phyloP scores from a whole-genome alignment of 2,329 filamentous ascomycete species.

The Penicillium sp. region DNA sequence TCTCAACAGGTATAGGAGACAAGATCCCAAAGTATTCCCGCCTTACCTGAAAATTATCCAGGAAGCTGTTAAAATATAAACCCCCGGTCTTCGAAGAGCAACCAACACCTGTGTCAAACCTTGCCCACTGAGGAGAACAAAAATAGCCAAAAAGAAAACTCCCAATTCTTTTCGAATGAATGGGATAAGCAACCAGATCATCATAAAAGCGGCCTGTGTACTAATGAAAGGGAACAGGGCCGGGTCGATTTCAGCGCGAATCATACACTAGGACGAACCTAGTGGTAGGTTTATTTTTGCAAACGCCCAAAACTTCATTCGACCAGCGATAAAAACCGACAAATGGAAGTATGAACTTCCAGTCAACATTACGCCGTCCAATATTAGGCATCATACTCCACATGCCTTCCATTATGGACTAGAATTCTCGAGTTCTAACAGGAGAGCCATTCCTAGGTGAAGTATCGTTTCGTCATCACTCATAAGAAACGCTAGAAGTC shows the following conservation, averaged over 20 bases:
- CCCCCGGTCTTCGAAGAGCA: slow-evolving; percentile 3
- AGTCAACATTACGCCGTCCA: slow-evolving; percentile 1
- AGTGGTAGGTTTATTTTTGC: slow-evolving; percentile 1
- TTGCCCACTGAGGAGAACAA: slow-evolving; percentile 16
- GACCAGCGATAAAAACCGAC: slow-evolving; percentile 29
- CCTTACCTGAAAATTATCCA: slow-evolving; percentile 4
- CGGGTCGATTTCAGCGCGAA: slow-evolving; percentile 8
- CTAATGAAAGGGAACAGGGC: not conserved
- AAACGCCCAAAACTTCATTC: slow-evolving; percentile 21
- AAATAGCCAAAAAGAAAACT: slow-evolving; percentile 21
- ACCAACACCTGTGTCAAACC: slow-evolving; percentile 12
- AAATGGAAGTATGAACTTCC: slow-evolving; percentile 2
- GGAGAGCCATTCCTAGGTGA: slow-evolving; percentile 18
- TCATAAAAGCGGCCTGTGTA: not conserved
- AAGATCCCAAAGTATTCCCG: slow-evolving; percentile 13
- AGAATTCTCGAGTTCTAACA: slow-evolving; percentile 6
- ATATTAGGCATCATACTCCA: slow-evolving; percentile 5
- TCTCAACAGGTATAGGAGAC: slow-evolving; percentile 1
- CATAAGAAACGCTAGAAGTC: slow-evolving; percentile 65
- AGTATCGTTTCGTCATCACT: slow-evolving; percentile 40
- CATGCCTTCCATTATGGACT: slow-evolving; percentile 7
- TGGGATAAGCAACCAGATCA: not conserved
- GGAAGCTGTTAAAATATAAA: slow-evolving; percentile 4
- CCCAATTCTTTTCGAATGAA: not conserved
- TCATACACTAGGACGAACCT: slow-evolving; percentile 4